Conservation (phyloP, 2,329 filamentous ascomycete genomes). For the Ascochyta fabae region DNA sequence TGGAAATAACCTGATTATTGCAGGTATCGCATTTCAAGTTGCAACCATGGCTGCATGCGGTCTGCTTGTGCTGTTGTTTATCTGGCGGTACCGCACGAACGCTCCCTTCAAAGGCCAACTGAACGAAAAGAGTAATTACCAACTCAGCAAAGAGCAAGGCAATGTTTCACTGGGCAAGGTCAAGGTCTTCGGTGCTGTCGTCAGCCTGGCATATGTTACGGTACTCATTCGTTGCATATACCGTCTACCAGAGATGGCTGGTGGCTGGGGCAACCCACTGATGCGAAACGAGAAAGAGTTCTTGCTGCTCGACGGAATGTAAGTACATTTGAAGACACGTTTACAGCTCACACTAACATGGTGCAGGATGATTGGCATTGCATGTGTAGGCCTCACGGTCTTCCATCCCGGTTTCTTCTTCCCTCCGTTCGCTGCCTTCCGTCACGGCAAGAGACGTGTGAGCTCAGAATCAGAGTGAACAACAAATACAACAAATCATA, state of each 20-base stretch:
- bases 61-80: conserved; percentile 45
- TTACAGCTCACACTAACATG: conserved; percentile 1
- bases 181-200: conserved; percentile 29
- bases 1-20: conserved; percentile 62
- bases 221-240: conserved; percentile 57
- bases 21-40: conserved; percentile 63
- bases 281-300: conserved; percentile 56
- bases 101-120: conserved; percentile 10
- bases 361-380: conserved; percentile 38
- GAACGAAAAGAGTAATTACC: conserved; percentile 34
- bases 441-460: conserved; percentile 7
- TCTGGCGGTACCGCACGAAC: conserved; percentile 32
- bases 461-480: conserved; percentile 11
- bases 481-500: neutral
- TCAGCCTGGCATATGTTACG: conserved; percentile 49
- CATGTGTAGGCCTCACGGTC: conserved; percentile 32
- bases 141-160: conserved; percentile 32
- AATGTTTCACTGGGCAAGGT: conserved; percentile 22
- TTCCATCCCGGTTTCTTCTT: conserved; percentile 39
- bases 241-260: conserved; percentile 55
- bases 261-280: conserved; percentile 52
- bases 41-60: conserved; percentile 58
- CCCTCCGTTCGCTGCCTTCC: conserved; percentile 36
- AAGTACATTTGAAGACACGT: conserved; percentile 7
- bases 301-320: conserved; percentile 56